Evolutionary conservation across 495 filamentous ascomycete species (phyloP).

Genomic region (Annulohypoxylon nitens): DNA sequence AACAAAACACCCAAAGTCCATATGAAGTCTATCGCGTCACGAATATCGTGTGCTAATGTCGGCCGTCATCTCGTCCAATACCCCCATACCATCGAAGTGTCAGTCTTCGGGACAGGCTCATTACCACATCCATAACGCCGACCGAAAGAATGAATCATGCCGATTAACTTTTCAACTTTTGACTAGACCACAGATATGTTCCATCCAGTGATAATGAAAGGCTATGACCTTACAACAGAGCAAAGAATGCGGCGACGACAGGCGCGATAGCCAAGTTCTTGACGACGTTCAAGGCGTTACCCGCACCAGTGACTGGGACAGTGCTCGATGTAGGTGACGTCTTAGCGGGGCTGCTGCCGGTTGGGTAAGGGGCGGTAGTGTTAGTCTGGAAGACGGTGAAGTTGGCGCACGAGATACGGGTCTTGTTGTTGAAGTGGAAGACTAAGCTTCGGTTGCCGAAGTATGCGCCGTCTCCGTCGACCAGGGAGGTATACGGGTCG

Average conservation of each 20-base stretch:
- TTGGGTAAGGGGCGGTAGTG: slow-evolving; percentile 29
- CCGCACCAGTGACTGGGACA: slow-evolving; percentile 26
- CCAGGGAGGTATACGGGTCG: slow-evolving; percentile 77
- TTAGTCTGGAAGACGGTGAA: slow-evolving; percentile 58
- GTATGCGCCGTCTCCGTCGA: slow-evolving; percentile 70
- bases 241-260: slow-evolving; percentile 41
- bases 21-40: background rate
- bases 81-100: slow-evolving; percentile 5
- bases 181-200: background rate
- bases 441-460: slow-evolving; percentile 85
- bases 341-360: slow-evolving; percentile 26
- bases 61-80: slow-evolving; percentile 19
- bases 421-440: slow-evolving; percentile 78
- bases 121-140: slow-evolving; percentile 26
- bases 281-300: slow-evolving; percentile 9
- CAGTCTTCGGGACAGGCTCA: slow-evolving; percentile 1
- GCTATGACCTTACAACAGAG: slow-evolving; percentile 21
- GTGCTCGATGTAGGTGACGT: slow-evolving; percentile 17
- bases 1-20: background rate
- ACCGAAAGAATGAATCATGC: slow-evolving; percentile 21
- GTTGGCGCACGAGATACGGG: slow-evolving; percentile 78
- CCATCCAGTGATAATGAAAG: background rate
- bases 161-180: slow-evolving; percentile 19
- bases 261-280: slow-evolving; percentile 44
- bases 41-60: slow-evolving; percentile 1